Evolutionary conservation across 1,284 basidiomycete genomes (phyloP).

Genomic region (Salmacisia buchloeana): DNA sequence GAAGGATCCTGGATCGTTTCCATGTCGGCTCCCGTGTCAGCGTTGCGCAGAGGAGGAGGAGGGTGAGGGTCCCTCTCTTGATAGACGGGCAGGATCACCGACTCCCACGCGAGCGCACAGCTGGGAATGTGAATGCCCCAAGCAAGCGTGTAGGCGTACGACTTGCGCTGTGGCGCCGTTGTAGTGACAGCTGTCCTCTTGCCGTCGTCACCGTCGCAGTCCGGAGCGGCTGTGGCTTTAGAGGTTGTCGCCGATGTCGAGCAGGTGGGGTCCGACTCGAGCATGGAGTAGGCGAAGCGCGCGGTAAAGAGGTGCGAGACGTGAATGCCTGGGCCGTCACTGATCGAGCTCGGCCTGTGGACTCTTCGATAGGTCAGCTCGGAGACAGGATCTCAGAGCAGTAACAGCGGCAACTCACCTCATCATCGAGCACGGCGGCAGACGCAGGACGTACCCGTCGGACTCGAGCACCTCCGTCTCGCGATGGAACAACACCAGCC

Average conservation of each 20-base stretch:
- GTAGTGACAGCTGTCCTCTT: background rate
- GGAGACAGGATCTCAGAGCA: background rate
- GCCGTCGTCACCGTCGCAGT: background rate
- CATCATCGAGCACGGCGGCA: background rate
- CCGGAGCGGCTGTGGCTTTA: too few species aligned
- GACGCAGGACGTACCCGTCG: background rate
- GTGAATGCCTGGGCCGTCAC: background rate
- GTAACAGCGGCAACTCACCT: background rate
- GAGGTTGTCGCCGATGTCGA: too few species aligned
- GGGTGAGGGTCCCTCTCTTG: background rate
- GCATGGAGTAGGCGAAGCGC: background rate
- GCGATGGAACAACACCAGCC: background rate
- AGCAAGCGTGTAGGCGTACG: constrained; percentile 1
- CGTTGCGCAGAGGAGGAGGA: too few species aligned
- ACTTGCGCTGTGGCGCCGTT: background rate
- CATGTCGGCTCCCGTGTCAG: too few species aligned
- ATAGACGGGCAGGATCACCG: background rate
- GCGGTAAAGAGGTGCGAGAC: background rate
- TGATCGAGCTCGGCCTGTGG: background rate
- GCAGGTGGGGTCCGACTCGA: background rate
- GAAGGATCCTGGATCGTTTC: too few species aligned
- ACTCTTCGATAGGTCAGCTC: background rate
- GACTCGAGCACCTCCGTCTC: background rate
- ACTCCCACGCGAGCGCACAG: background rate
- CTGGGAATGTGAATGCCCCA: background rate